Base-by-base conservation (phyloP, 139 green algal species). In the Yamagishiella unicocca region DNA sequence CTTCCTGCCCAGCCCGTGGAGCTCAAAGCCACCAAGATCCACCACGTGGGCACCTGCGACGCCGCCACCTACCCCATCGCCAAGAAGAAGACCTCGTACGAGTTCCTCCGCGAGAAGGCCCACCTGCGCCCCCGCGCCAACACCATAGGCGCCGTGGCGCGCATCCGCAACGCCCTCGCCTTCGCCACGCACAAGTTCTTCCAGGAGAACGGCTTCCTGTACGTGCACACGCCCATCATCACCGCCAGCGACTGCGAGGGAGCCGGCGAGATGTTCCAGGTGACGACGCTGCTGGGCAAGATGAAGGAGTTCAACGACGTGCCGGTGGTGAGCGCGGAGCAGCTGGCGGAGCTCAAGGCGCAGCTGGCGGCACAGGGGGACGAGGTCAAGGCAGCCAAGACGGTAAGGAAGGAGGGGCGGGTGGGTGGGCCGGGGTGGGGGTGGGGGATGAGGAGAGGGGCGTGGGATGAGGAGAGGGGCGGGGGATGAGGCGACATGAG, bases 231-330 rank as follows among this genome's bases (percentile, higher is more conserved):
- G 54, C 98, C 98, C 76, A 95, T 99, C 78, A 96, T 99, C 82
- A 99, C 97, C 6, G 94, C 96, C 46, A 94, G 84, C 38, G 98
- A 99, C 89, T 98, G 95, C 87, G 98, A 99, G 91, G 98, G 98
- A 37, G 98, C 98, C 29, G 98, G 98, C 31, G 98, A 99, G 94
- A 98, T 99, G 97, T 99, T 99, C 93, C 96, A 99, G 93, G 95
- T 98, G 77, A 96, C 92, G 37, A 96, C 93, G 21, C 89, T 97
- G 71, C 88, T 96, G 46, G 68, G 58, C 79, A 92, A 95, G 80
- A 84, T 89, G 66, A 85, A 96, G 46, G 89, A 93, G 71, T 84
- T 42, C 24, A 46, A 12, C 8, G 85, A 58, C 24, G 73, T 31
- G 10, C 72, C 82, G 12, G n/a, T 67, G 40, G 43, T 92, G 54